A percentile compares a stretch with the other conserved stretches of the same genome.
These are phyloP conservation scores for Xenoacremonium recifei DNA, from an alignment of 2,329 filamentous ascomycete species.

Conservation along the genomic window DNA sequence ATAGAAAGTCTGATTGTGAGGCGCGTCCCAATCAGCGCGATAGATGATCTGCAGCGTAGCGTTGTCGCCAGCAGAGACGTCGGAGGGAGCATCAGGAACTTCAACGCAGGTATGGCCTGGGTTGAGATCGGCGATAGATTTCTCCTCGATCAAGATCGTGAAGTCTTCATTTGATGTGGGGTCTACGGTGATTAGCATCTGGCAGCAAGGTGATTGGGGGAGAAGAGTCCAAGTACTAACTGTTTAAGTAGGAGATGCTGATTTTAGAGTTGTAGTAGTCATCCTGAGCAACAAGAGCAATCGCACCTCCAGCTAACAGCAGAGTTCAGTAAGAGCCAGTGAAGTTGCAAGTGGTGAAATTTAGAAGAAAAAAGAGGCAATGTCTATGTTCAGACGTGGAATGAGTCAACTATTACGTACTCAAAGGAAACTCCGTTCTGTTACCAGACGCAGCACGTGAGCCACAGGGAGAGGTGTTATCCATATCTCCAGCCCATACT, in stretches of 20 bases:
- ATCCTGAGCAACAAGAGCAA: constrained; percentile 51
- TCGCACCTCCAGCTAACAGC: background rate
- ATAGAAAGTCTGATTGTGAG: constrained; percentile 34
- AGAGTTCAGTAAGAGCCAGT: no score
- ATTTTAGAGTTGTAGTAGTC: constrained; percentile 51
- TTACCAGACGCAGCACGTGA: constrained; percentile 3
- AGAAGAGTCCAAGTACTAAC: constrained; percentile 28
- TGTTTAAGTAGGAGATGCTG: constrained; percentile 48
- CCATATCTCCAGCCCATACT: background rate
- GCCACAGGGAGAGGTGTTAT: background rate
- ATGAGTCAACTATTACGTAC: background rate
- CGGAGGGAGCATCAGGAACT: constrained; percentile 26
- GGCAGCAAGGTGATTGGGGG: background rate
- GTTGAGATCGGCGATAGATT: constrained; percentile 30
- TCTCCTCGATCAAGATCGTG: constrained; percentile 27
- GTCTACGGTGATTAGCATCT: constrained; percentile 16
- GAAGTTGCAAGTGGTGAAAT: no score
- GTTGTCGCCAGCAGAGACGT: constrained; percentile 31
- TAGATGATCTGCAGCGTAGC: constrained; percentile 42
- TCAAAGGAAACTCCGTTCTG: fast-evolving
- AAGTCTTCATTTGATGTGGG: constrained; percentile 31
- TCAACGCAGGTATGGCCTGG: constrained; percentile 40
- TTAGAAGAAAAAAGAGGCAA: background rate
- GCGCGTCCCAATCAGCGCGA: constrained; percentile 30
- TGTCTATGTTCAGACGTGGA: background rate